phyloP scores from a whole-genome alignment of 257 asterid species.

The Forsythia viridissima region DNA sequence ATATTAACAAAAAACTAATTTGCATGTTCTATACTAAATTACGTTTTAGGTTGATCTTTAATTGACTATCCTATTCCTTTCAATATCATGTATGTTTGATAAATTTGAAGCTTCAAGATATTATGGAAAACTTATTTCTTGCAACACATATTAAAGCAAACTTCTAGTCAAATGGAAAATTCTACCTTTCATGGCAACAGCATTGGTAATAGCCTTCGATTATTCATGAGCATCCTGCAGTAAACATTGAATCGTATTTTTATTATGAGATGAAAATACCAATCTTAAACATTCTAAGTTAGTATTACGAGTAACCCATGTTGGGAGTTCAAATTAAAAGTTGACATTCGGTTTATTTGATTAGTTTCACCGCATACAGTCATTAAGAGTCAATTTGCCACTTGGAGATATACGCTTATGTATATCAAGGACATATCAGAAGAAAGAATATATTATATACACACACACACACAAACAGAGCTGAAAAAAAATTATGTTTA shows the following conservation, averaged over 20 bases:
- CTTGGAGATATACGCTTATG: too few species aligned
- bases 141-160: slow-evolving; percentile 10
- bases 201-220: slow-evolving; percentile 50
- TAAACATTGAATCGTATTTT: too few species aligned
- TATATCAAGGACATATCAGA: too few species aligned
- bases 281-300: too few species aligned
- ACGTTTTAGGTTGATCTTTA: not conserved
- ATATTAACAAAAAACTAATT: not conserved
- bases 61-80: not conserved
- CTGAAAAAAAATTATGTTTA: too few species aligned
- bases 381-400: too few species aligned
- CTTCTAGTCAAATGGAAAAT: not conserved
- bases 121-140: not conserved
- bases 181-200: slow-evolving; percentile 81
- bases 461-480: too few species aligned
- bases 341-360: not conserved
- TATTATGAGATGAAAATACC: too few species aligned
- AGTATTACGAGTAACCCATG: too few species aligned
- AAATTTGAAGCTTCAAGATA: slow-evolving; percentile 19
- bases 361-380: not conserved
- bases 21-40: not conserved
- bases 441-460: too few species aligned
- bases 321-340: not conserved
- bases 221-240: slow-evolving; percentile 95
- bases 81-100: not conserved